Conservation (phyloP, 1,284 basidiomycete species). For the Xerocomus amazonicus region DNA sequence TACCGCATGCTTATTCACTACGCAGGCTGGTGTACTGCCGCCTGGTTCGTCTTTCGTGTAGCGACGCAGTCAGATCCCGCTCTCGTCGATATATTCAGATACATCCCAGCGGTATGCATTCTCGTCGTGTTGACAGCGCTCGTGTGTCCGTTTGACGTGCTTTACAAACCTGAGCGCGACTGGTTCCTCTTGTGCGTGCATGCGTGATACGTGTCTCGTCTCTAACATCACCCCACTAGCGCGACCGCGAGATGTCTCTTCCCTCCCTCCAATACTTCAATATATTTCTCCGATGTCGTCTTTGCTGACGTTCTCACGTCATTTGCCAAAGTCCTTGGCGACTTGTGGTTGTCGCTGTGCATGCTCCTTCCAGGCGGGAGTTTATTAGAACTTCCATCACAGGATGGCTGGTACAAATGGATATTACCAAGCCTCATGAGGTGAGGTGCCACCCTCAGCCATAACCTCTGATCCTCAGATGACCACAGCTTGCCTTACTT, state of each 20-base stretch:
- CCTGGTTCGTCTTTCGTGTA: slow-evolving; percentile 66
- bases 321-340: slow-evolving; percentile 94
- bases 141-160: slow-evolving; percentile 62
- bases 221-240: slow-evolving; percentile 10
- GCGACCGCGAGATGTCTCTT: slow-evolving; percentile 59
- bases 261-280: slow-evolving; percentile 55
- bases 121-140: slow-evolving; percentile 57
- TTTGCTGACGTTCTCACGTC: slow-evolving; percentile 96
- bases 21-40: slow-evolving; percentile 50
- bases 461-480: slow-evolving; percentile 11
- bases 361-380: slow-evolving; percentile 80
- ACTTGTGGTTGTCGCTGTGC: slow-evolving; percentile 84
- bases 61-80: slow-evolving; percentile 53
- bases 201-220: neutral
- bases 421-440: slow-evolving; percentile 84
- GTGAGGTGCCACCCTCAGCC: slow-evolving; percentile 41
- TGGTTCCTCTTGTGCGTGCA: slow-evolving; percentile 68
- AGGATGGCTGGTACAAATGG: slow-evolving; percentile 65
- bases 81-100: slow-evolving; percentile 71
- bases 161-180: slow-evolving; percentile 68
- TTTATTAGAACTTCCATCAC: slow-evolving; percentile 59
- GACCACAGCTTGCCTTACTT: slow-evolving; percentile 78
- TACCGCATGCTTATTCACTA: slow-evolving; percentile 70
- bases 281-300: slow-evolving; percentile 90
- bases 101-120: slow-evolving; percentile 67